Evolutionary conservation across 371 early-diverging fungal genomes (phyloP), one percentile per base, ranked within the genome.

Genomic region (Actinomortierella ambigua): DNA sequence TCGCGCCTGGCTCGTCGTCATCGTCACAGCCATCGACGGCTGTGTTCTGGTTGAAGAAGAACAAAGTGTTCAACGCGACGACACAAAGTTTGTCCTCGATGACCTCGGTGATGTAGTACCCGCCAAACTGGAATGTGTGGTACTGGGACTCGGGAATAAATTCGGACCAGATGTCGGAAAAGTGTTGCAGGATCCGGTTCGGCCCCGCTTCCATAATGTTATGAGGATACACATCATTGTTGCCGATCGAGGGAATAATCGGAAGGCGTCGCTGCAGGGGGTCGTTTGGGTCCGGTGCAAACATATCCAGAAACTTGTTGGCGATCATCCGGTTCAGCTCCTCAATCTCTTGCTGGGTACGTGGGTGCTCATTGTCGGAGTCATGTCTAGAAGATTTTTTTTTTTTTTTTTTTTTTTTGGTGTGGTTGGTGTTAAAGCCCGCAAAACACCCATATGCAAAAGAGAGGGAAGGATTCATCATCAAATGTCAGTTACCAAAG

Each of bases 141-240:
- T 79, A 66, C 68, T 92, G 90, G 53, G 71, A 68, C 6, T 70
- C 57, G 1, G 90, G 90, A 40, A 91, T 87, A 66, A 86, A 73
- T 2, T 61, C 67, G 26, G 78, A 58, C 89, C 88, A 92, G 26
- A 89, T 77, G 40, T 63, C 76, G 53, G 78, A 83, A 76, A 84
- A 80, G 58, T 75, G 79, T 41, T 75, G 79, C 29, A 79, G 82
- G 61, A 76, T 77, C 57, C 79, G 73, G 63, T 82, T 85, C 9
- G 80, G 76, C 3, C 77, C 85, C 1, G 64, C 77, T 0, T 69
- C 64, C 61, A 88, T 69, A 28, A 81, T 82, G 70, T 93, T 92
- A 63, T 91, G 90, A 23, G 90, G 91, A 56, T 82, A 85, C 5
- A 90, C 82, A 69, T 94, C 94, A 75, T 94, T 93, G 80, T 94